A percentile compares a stretch with the other conserved stretches of the same genome.
These are phyloP conservation scores for Narthecium ossifragum DNA, from an alignment of 106 monocot genomes.

Conservation along the genomic window DNA sequence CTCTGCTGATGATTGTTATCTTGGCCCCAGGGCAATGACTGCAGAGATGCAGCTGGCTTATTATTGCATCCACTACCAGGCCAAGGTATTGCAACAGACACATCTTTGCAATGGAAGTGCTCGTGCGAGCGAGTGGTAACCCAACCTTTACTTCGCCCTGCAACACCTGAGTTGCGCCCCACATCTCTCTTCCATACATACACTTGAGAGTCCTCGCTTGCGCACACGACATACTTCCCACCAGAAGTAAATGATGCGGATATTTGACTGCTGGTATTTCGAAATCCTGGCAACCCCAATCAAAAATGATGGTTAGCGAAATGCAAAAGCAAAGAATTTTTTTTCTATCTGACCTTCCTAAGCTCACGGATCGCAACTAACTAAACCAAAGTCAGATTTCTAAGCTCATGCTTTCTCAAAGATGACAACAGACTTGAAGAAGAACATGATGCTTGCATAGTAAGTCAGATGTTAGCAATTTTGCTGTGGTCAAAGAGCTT, in stretches of 20 bases:
- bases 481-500: too few relatives aligned
- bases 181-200: slow-evolving; percentile 78
- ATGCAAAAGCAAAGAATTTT: too few relatives aligned
- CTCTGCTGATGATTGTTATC: neutral
- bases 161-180: neutral
- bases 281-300: slow-evolving; percentile 42
- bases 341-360: too few relatives aligned
- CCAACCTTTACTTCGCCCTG: slow-evolving; percentile 36
- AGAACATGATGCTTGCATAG: too few relatives aligned
- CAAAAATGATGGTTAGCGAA: too few relatives aligned
- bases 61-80: slow-evolving; percentile 33
- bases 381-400: too few relatives aligned
- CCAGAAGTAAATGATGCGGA: slow-evolving; percentile 72
- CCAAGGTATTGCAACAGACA: slow-evolving; percentile 86
- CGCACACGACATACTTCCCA: slow-evolving; percentile 67
- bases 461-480: too few relatives aligned
- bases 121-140: slow-evolving; percentile 67
- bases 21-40: neutral
- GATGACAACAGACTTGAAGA: too few relatives aligned
- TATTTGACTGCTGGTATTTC: slow-evolving; percentile 93
- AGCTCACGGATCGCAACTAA: too few relatives aligned
- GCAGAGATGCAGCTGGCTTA: slow-evolving; percentile 6
- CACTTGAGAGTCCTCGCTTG: slow-evolving; percentile 95
- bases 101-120: slow-evolving; percentile 81
- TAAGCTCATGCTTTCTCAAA: too few relatives aligned